Percentiles rank a stretch among this genome's conserved stretches.
These are phyloP conservation scores for Isatis lusitanica DNA, from an alignment of 441 rosid species.

Conservation along the genomic window DNA sequence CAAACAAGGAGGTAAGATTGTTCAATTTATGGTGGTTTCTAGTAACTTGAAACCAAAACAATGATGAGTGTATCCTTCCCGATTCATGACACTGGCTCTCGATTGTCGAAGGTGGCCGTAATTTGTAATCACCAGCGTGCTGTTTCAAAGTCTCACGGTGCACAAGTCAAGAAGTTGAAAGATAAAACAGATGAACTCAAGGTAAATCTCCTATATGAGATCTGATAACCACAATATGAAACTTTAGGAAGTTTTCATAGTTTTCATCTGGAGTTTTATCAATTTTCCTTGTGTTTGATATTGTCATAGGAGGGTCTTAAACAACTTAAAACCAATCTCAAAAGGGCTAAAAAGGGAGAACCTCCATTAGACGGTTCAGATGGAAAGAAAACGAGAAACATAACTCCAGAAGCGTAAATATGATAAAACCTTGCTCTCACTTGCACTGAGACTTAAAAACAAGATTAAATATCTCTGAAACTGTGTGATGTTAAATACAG, in stretches of 20 bases:
- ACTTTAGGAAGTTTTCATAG: background rate
- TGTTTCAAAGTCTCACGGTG: slow-evolving; percentile 66
- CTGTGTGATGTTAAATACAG: slow-evolving; percentile 39
- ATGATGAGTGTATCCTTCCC: background rate
- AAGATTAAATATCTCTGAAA: background rate
- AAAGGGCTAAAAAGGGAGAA: slow-evolving; percentile 78
- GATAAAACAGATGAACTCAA: slow-evolving; percentile 70
- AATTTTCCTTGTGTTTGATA: background rate
- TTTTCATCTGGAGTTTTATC: background rate
- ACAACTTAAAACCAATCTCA: slow-evolving; percentile 64
- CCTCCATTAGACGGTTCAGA: slow-evolving; percentile 69
- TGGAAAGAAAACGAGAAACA: slow-evolving; percentile 80
- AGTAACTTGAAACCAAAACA: background rate
- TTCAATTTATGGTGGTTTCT: background rate
- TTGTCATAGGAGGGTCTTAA: slow-evolving; percentile 48
- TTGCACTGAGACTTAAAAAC: background rate
- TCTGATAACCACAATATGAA: background rate
- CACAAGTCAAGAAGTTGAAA: slow-evolving; percentile 74
- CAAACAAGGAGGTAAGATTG: slow-evolving; percentile 77
- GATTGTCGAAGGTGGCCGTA: slow-evolving; percentile 44
- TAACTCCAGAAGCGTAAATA: slow-evolving; percentile 75
- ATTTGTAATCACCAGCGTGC: slow-evolving; percentile 93
- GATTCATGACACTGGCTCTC: background rate
- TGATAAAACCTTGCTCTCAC: background rate
- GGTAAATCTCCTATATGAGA: slow-evolving; percentile 41